Evolutionary conservation across 2,329 filamentous ascomycete species (phyloP), one percentile per base, ranked within the genome.

Genomic region (Cryphonectria parasitica): DNA sequence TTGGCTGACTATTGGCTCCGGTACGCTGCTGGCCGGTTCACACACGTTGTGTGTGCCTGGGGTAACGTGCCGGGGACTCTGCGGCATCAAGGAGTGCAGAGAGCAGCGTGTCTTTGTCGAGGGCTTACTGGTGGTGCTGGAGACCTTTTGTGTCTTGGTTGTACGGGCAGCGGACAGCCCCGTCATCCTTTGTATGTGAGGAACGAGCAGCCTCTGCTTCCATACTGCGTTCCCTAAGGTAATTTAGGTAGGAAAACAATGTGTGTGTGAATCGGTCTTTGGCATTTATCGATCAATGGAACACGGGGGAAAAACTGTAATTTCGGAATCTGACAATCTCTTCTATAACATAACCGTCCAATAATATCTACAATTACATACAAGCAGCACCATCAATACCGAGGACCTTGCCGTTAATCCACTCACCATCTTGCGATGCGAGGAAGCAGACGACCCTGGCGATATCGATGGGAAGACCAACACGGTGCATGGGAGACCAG

Each of bases 381-480:
- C 76, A 77, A 45, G 78, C 78, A 49, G 73, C 77, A n/a, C 78
- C 78, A 64, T 80, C 79, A 25, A 81, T 76, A n/a, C 77, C 77
- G 58, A 81, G 72, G 25, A 80, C 79, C 78, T 82, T 81, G 67
- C 83, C 83, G 74, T 85, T 85, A 69, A 84, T 77, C 83, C 83
- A 85, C 72, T 80, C 82, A 68, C 82, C 83, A 66, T 85, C 83
- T 69, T 84, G 79, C 8, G 82, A 84, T 4, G 82, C 83, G 56
- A 84, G 77, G 81, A 84, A 84, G 81, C 86, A 88, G 69, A 90
- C 89, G 25, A 90, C 88, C 72, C 89, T 87, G 73, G 89, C 90
- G 78, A 92, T 88, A 77, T 91, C 90, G 77, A 90, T 87, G 70
- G 89, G 89, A 74, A 91, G 88, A 74, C 89, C 89, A 71, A 91